A percentile compares a stretch with the other conserved stretches of the same genome.
phyloP scores from a whole-genome alignment of 2,329 filamentous ascomycete genomes.

The Fusarium nurragi region DNA sequence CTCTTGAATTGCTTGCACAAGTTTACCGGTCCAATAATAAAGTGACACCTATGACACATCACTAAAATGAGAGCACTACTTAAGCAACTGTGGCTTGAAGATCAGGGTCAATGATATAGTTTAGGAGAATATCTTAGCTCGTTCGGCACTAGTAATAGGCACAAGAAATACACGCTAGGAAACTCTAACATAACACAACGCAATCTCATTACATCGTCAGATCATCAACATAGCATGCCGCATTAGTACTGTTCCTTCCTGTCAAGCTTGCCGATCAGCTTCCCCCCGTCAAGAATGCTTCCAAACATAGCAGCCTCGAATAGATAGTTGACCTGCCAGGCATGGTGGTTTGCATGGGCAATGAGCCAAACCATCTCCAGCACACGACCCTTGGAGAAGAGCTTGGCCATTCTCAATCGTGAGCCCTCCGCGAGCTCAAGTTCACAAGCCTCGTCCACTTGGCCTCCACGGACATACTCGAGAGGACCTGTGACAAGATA shows the following conservation, averaged over 20 bases:
- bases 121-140: neutral
- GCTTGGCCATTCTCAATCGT: slow-evolving; percentile 34
- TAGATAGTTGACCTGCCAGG: slow-evolving; percentile 47
- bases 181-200: neutral
- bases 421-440: slow-evolving; percentile 27
- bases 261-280: slow-evolving; percentile 45
- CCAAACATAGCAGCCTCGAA: slow-evolving; percentile 50
- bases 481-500: slow-evolving; percentile 32
- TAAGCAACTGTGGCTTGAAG: no score
- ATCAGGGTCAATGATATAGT: no score
- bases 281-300: slow-evolving; percentile 45
- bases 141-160: neutral
- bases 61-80: neutral
- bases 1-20: no score
- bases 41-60: no score
- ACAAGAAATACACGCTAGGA: neutral
- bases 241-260: slow-evolving; percentile 31
- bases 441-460: slow-evolving; percentile 24
- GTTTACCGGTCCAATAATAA: no score
- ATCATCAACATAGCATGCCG: neutral
- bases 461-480: slow-evolving; percentile 23
- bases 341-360: slow-evolving; percentile 39
- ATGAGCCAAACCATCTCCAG: slow-evolving; percentile 41
- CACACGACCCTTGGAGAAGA: slow-evolving; percentile 34
- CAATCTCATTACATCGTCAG: neutral